Evolutionary conservation across 352 stramenopile genomes (phyloP).

Genomic region (Blastocystis sp.): DNA sequence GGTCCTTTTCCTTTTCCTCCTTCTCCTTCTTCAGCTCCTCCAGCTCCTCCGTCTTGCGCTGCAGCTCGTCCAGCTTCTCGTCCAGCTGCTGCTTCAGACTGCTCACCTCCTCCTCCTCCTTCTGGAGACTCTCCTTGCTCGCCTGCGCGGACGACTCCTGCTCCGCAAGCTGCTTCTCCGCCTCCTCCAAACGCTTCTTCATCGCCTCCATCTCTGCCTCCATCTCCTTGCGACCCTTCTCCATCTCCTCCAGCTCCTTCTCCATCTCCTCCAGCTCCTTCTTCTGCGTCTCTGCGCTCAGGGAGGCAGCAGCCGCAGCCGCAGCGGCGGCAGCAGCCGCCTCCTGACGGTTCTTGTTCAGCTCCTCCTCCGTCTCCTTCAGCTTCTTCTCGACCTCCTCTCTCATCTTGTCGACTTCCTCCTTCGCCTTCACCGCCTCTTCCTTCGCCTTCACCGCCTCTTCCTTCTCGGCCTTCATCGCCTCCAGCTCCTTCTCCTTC

Average conservation of each 20-base stretch:
- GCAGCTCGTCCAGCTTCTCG: conserved; percentile 6
- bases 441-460: neutral
- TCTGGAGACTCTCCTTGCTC: neutral
- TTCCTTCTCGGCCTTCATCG: neutral
- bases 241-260: conserved; percentile 15
- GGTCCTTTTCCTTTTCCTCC: neutral
- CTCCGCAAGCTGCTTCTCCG: neutral
- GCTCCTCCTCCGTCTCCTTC: neutral
- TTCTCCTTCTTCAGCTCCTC: conserved; percentile 21
- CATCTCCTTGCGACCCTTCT: neutral
- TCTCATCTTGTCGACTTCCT: neutral
- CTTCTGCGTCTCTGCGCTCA: neutral
- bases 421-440: neutral
- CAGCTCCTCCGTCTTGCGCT: neutral
- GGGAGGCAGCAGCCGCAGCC: neutral
- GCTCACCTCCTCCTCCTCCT: conserved; percentile 24
- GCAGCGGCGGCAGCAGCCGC: neutral
- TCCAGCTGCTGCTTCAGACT: neutral
- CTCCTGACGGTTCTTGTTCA: conserved; percentile 1
- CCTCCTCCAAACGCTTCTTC: neutral
- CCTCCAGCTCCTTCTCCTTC: neutral
- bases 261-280: conserved; percentile 12
- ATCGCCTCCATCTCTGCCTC: neutral
- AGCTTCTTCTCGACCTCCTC: neutral
- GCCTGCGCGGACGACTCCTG: neutral